Evolutionary conservation across 2,329 filamentous ascomycete genomes (phyloP).

Genomic region (Nemania abortiva): DNA sequence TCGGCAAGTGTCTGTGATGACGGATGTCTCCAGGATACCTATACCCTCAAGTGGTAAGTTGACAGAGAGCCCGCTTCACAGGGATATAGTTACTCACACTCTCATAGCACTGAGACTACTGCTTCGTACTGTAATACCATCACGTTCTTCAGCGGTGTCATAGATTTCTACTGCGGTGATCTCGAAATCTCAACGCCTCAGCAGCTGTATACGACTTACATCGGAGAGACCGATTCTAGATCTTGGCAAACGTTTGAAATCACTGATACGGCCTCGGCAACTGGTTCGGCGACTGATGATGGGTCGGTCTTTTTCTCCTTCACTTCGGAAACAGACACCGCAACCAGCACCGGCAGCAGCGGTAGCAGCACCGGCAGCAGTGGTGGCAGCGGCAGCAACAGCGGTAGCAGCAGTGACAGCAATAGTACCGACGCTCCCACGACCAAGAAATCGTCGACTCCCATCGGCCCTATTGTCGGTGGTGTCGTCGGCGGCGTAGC

Average conservation of each 20-base stretch:
- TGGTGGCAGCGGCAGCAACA: background rate
- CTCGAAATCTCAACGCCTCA: constrained; percentile 52
- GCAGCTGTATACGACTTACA: constrained; percentile 57
- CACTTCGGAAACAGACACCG: constrained; percentile 28
- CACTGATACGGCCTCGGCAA: constrained; percentile 8
- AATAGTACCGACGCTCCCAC: constrained; percentile 17
- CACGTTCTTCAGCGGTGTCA: constrained; percentile 56
- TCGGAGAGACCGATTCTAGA: constrained; percentile 53
- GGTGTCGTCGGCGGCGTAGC: constrained; percentile 62
- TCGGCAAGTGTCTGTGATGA: constrained; percentile 55
- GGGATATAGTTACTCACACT: constrained; percentile 36
- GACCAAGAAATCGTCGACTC: constrained; percentile 41
- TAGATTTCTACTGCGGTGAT: constrained; percentile 60
- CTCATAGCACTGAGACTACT: constrained; percentile 52
- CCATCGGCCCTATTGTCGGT: constrained; percentile 59
- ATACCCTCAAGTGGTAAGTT: constrained; percentile 62
- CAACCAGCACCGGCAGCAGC: constrained; percentile 5
- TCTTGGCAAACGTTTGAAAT: constrained; percentile 47
- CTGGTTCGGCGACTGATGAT: background rate
- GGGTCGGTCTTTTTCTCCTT: constrained; percentile 23
- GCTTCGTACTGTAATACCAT: constrained; percentile 61
- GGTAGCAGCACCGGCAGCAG: background rate
- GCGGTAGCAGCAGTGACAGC: constrained; percentile 5
- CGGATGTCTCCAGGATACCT: constrained; percentile 56
- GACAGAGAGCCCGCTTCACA: background rate